Base-by-base conservation (phyloP, 768 basidiomycete genomes). In the Tulasnella sp. region DNA sequence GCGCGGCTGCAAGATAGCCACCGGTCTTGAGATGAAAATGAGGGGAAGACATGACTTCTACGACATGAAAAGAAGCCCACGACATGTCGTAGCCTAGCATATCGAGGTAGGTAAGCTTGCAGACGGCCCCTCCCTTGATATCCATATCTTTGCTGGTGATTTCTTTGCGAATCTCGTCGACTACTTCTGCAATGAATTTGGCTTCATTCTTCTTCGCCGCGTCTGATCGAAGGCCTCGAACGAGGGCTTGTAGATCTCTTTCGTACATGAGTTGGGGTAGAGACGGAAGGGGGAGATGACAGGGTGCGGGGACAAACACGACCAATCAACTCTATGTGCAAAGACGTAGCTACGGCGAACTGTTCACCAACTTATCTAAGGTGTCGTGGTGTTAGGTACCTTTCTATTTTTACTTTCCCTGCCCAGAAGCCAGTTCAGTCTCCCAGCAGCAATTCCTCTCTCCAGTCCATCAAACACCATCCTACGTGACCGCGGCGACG, bases 81-180 rank as follows among this genome's bases (percentile, higher is more conserved):
- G 91, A 91, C 92, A 94, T 98, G 87, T 94, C 96, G 85, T 93
- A 96, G 77, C 93, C 98, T 77, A 99, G 87, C 98, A 99, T 99
- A 85, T 99, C 96, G 82, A 99, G 92, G 87, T 98, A 99, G 83
- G 95, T 96, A 81, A 99, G 91, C 87, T 99, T 99, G 86, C 99
- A 88, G 44, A 98, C 92, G 0, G 97, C 98, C 20, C 90, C 96
- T 0, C 96, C 96, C 87, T 99, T 99, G 83, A 99, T 89, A 83
- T 95, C 96, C 95, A 98, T 97, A 85, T 99, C 98, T 83, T 95
- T 95, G 84, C 90, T 91, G 87, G 92, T 94, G 84, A 99, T 92
- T 87, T 99, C 98, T 81, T 90, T 89, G 83, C 95, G 89, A 83
- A 98, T 97, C 88, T 99, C 98, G 78, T 95, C 93, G n/a, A 98